Conservation (phyloP, 2,329 filamentous ascomycete species). For the Neopestalotiopsis rosae region DNA sequence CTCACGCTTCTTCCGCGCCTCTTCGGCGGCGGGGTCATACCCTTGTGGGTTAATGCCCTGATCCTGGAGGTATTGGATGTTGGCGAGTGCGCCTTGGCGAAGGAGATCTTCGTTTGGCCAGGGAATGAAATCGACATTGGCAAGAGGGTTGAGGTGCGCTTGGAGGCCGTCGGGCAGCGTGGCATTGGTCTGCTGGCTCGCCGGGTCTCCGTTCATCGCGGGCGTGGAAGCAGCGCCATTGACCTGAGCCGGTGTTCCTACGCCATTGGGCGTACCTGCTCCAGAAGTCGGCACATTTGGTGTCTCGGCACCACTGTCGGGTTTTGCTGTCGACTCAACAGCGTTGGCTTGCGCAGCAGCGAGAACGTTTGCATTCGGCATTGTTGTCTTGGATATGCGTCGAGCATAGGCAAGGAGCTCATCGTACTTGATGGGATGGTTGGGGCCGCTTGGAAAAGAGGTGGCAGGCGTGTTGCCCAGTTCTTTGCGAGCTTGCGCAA, state of each 20-base stretch:
- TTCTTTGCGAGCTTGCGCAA: constrained; percentile 76
- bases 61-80: constrained; percentile 66
- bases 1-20: constrained; percentile 52
- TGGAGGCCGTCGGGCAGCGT: constrained; percentile 55
- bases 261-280: constrained; percentile 19
- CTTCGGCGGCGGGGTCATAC: constrained; percentile 62
- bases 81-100: constrained; percentile 69
- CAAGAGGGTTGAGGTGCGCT: constrained; percentile 59
- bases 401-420: constrained; percentile 80
- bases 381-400: constrained; percentile 79
- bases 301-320: constrained; percentile 31
- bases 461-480: constrained; percentile 69
- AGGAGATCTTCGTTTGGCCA: constrained; percentile 79
- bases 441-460: constrained; percentile 54
- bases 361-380: constrained; percentile 65
- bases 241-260: constrained; percentile 6
- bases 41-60: constrained; percentile 65
- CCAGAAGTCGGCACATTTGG: constrained; percentile 16
- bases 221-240: neutral
- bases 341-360: constrained; percentile 40
- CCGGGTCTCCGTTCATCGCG: constrained; percentile 15
- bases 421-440: constrained; percentile 67
- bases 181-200: constrained; percentile 43
- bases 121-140: constrained; percentile 69
- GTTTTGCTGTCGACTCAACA: constrained; percentile 38